Evolutionary conservation across 371 early-diverging fungal species (phyloP), one percentile per base, ranked within the genome.

Genomic region (Rhizopus delemar): DNA sequence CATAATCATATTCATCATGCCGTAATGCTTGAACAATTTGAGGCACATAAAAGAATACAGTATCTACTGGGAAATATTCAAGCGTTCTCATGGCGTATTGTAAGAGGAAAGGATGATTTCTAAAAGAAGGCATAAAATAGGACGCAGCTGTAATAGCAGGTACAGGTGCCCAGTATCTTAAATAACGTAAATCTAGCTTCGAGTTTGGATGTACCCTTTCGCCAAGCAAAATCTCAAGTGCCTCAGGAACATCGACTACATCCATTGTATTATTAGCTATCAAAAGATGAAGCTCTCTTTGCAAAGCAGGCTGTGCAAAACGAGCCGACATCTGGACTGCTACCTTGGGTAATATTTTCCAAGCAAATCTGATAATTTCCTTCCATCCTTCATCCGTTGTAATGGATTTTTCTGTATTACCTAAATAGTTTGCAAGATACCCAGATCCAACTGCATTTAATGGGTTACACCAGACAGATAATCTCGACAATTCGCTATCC

Each of bases 21-120:
- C 98, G 92, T 29, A 99, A 78, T 2, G 97, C 92, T 78, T 99
- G 99, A 0, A 99, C 99, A 65, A 99, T 86, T 75, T 99, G 99
- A 5, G 99, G 99, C 5, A 99, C 87, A 65, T 96, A 99, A 73
- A 99, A 99, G 81, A 99, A 98, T n/a, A 96, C 94, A 4, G 88
- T 83, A 35, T 96, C 96, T 4, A 95, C 90, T 2, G 95, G 93
- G 70, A 88, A 93, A 64, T 87, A 84, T 65, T 95, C 92, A 35
- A 98, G 68, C 13, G 90, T 84, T 4, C 97, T 85, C 83, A 97
- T 89, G 6, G 95, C 90, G 68, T 96, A 98, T 69, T 98, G 98
- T 41, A 97, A 69, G 0, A 95, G 81, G 75, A 93, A 83, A 4
- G 98, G 94, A 56, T 93, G 83, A 60, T 85, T 75, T 48, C 84